phyloP scores from a whole-genome alignment of 2,329 filamentous ascomycete genomes.

The Stagonosporopsis cucurbitacearum region DNA sequence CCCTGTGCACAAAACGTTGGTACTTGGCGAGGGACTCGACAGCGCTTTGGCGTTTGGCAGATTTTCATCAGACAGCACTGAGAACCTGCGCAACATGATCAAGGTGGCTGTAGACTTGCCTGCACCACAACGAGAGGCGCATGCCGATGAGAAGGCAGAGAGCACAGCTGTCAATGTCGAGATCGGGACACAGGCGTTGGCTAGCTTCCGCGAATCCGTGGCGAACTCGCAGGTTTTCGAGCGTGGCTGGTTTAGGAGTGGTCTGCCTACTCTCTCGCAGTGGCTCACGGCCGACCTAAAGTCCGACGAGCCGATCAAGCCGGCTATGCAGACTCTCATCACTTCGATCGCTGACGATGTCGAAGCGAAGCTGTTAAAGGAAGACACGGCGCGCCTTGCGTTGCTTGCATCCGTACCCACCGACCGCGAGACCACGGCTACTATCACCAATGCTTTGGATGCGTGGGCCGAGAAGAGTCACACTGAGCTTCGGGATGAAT shows the following conservation, averaged over 20 bases:
- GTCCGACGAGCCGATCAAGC: conserved; percentile 62
- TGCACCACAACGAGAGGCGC: conserved; percentile 48
- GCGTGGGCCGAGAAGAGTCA: conserved; percentile 82
- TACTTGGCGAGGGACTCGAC: conserved; percentile 75
- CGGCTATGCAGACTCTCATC: conserved; percentile 70
- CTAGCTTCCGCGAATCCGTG: conserved; percentile 71
- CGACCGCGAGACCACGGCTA: conserved; percentile 52
- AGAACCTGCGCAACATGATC: conserved; percentile 54
- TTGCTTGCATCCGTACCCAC: conserved; percentile 45
- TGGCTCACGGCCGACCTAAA: conserved; percentile 63
- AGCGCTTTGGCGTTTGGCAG: conserved; percentile 65
- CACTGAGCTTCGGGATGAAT: conserved; percentile 78
- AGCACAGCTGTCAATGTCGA: conserved; percentile 65
- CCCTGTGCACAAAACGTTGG: conserved; percentile 81
- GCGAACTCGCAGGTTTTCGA: conserved; percentile 75
- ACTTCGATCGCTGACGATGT: conserved; percentile 68
- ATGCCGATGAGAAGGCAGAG: conserved; percentile 21
- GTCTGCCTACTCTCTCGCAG: conserved; percentile 66
- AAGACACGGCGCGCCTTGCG: conserved; percentile 53
- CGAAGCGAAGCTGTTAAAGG: conserved; percentile 58
- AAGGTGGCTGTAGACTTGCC: conserved; percentile 65
- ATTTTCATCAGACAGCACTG: conserved; percentile 49
- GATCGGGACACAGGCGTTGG: conserved; percentile 67
- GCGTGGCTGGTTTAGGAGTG: conserved; percentile 74
- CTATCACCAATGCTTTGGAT: conserved; percentile 66